A percentile compares a stretch with the other conserved stretches of the same genome.
phyloP scores from a whole-genome alignment of 164 flowering plant species.

The Tetracentron sinense region DNA sequence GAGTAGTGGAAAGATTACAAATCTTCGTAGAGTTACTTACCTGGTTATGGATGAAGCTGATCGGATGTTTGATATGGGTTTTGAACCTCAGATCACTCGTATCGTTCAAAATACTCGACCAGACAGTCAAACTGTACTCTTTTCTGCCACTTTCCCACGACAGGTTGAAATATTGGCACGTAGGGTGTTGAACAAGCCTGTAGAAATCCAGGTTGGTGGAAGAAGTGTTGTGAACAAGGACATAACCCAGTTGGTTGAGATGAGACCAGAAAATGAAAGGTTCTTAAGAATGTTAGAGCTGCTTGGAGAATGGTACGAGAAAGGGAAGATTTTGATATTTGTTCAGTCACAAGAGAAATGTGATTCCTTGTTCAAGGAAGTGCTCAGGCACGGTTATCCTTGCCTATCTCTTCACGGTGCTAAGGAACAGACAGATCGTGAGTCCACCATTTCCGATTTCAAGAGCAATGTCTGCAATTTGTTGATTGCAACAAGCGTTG shows the following conservation, averaged over 20 bases:
- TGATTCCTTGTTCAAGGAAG: slow-evolving; percentile 73
- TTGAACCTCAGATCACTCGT: slow-evolving; percentile 30
- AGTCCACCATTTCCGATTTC: slow-evolving; percentile 87
- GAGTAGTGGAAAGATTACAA: slow-evolving; percentile 28
- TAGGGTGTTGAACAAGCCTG: slow-evolving; percentile 80
- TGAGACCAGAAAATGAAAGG: slow-evolving; percentile 83
- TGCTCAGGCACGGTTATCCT: slow-evolving; percentile 72
- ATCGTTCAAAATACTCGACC: slow-evolving; percentile 91
- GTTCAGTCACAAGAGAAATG: slow-evolving; percentile 93
- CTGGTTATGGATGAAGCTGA: slow-evolving; percentile 2
- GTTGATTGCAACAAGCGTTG: slow-evolving; percentile 88
- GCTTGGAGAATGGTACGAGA: slow-evolving; percentile 93
- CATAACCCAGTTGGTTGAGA: slow-evolving; percentile 82
- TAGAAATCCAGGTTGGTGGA: slow-evolving; percentile 93
- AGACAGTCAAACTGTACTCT: slow-evolving; percentile 89
- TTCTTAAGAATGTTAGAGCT: slow-evolving; percentile 75
- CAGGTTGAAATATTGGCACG: slow-evolving; percentile 93
- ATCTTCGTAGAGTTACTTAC: not conserved
- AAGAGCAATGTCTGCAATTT: slow-evolving; percentile 85
- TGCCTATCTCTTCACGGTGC: slow-evolving; percentile 98
- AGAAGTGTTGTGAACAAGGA: slow-evolving; percentile 98
- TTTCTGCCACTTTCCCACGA: slow-evolving; percentile 97
- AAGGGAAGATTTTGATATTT: slow-evolving; percentile 89
- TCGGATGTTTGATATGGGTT: slow-evolving; percentile 1
- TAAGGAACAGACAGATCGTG: slow-evolving; percentile 93